Base-by-base conservation (phyloP, 768 basidiomycete species). In the Suillus decipiens region DNA sequence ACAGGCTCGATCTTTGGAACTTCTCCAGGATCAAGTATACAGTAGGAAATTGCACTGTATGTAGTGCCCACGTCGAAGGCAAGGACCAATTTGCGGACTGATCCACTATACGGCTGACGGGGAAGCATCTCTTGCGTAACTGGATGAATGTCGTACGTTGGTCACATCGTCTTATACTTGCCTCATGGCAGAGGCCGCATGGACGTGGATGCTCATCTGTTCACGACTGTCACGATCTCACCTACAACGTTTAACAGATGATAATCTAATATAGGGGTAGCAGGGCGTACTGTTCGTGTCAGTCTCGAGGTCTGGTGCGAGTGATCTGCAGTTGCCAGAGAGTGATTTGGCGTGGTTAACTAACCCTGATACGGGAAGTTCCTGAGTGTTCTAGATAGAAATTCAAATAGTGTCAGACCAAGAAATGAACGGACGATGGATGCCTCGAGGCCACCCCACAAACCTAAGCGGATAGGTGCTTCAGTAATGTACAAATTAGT, bases 61-160 rank as follows among this genome's bases (percentile, higher is more conserved):
- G 80, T 80, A 0, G 79, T 80, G 3, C 79, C 79, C 5, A 80
- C 68, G 54, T 81, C 79, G 56, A 81, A 74, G 0, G 75, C 77
- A 9, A 81, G 67, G 55, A 80, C 75, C 24, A 81, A 73, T 17
- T 73, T 73, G 22, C 74, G 76, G 33, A 63, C 50, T 28, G 70
- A 69, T 19, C 82, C 83, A 15, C 69, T 69, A 66, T 76, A 84
- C 11, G 73, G 71, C n/a, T 75, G 66, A 61, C 79, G 71, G 41
- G 76, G 69, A 33, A 72, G 63, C 78, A 79, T 78, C 19, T 54
- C 34, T 12, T 54, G 31, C 55, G 55, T 39, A 39, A 28, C 37
- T 57, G 37, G 28, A 57, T 19, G 37, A 11, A 42, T 42, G 17
- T 57, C 37, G 56, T 57, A n/a, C 7, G 24, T 28, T 31, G 24